These are phyloP conservation scores for Trichosporon sp. DNA, from an alignment of 1,284 basidiomycete species.

Conservation along the genomic window DNA sequence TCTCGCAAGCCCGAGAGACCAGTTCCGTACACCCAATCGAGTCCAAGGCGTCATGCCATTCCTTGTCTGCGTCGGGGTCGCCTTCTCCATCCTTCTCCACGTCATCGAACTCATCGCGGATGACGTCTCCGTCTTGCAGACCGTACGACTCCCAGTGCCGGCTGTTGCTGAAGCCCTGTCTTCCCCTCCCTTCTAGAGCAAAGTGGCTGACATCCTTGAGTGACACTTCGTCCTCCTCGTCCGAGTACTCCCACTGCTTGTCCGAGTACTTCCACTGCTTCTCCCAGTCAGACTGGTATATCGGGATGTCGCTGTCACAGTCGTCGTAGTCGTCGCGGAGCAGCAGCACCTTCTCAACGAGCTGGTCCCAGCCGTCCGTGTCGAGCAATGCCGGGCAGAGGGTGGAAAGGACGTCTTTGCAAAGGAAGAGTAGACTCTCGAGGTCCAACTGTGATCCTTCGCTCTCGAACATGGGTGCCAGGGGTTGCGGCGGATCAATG, in stretches of 20 bases:
- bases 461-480: background rate
- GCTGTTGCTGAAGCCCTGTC: background rate
- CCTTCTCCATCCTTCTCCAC: background rate
- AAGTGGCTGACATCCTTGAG: background rate
- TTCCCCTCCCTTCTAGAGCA: background rate
- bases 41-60: background rate
- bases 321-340: background rate
- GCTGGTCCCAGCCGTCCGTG: background rate
- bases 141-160: background rate
- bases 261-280: conserved; percentile 14
- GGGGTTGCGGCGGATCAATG: conserved; percentile 8
- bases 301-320: background rate
- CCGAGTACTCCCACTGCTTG: conserved; percentile 12
- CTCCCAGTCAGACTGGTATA: background rate
- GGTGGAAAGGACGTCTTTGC: conserved; percentile 4
- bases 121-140: background rate
- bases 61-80: background rate
- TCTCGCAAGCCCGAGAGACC: background rate
- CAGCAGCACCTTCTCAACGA: background rate
- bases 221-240: background rate
- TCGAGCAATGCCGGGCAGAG: background rate
- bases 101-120: conserved; percentile 1
- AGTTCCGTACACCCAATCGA: background rate
- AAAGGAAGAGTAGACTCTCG: conserved; percentile 6
- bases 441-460: background rate